Base-by-base conservation (phyloP, 1,139 yeast species). In the Scheffersomyces insectosa region DNA sequence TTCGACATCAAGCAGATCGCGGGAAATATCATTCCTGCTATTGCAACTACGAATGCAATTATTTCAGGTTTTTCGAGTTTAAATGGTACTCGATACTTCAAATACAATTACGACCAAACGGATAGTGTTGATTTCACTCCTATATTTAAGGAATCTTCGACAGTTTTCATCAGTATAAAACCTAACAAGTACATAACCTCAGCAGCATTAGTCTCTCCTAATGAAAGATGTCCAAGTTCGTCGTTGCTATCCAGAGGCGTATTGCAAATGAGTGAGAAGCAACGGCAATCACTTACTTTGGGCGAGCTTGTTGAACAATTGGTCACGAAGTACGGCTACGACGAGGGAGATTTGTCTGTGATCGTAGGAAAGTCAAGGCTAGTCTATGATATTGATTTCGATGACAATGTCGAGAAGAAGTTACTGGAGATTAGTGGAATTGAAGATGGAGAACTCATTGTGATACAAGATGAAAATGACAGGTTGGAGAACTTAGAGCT, bases 1-100 rank as follows among this genome's bases (percentile, higher is more conserved):
- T 95, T 95, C 57, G 96, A 89, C 49, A 81, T 88, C 51, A 95
- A 95, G 62, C 82, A 95, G 60, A 90, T 91, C 54, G 99, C 99
- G 0, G 99, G 99, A 8, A 93, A 93, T 62, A 95, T 95, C 56
- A 93, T 95, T 40, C 99, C 99, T 0, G 99, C 99, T 0, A 91
- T 95, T 54, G 99, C 99, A 10, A 93, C 99, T 1, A 93, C 98
- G 9, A 95, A 95, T 62, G 98, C 99, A 1, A 85, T 93, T 15
- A 84, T 93, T 49, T 91, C 97, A 0, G 99, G 99, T 0, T 78
- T 90, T 48, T 85, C 95, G 23, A 83, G 90, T 11, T 62, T 91
- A 37, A 47, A 47, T 25, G 43, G 84, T 82, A 42, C 85, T 91
- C 79, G 81, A 42, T 77, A 78, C 38, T 77, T 83, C 56, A 56